A percentile compares a stretch with the other conserved stretches of the same genome.
Evolutionary conservation across 768 basidiomycete genomes (phyloP).

Genomic region (Paxillus ammoniavirescens): DNA sequence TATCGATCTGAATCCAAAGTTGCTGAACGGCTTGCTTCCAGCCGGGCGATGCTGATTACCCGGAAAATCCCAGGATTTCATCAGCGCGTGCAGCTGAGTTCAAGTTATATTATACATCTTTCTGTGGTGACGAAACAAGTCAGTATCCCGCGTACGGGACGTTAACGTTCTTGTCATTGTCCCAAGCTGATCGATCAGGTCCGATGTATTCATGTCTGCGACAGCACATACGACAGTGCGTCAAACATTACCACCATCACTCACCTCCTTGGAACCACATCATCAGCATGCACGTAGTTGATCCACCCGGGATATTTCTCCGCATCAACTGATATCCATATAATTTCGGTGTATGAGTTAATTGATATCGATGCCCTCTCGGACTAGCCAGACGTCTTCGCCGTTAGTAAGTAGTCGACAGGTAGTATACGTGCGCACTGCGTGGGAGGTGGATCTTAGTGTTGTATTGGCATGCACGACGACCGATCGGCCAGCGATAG

Average conservation of each 20-base stretch:
- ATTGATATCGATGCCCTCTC: slow-evolving; percentile 37
- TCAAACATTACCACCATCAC: neutral
- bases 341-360: slow-evolving; percentile 35
- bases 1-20: too few relatives aligned
- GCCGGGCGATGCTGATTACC: too few relatives aligned
- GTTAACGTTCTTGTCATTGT: too few relatives aligned
- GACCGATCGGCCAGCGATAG: slow-evolving; percentile 39
- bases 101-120: too few relatives aligned
- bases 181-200: too few relatives aligned
- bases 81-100: too few relatives aligned
- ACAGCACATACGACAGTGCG: neutral
- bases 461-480: slow-evolving; percentile 27
- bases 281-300: slow-evolving; percentile 37
- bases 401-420: slow-evolving; percentile 34
- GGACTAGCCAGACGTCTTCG: slow-evolving; percentile 32
- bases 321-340: slow-evolving; percentile 13
- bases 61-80: too few relatives aligned
- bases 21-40: too few relatives aligned
- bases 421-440: slow-evolving; percentile 32
- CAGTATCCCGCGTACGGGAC: too few relatives aligned
- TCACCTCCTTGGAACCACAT: slow-evolving; percentile 31
- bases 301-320: slow-evolving; percentile 22
- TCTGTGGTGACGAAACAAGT: too few relatives aligned
- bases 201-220: slow-evolving; percentile 44
- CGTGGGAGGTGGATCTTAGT: slow-evolving; percentile 40